phyloP scores from a whole-genome alignment of 2,329 filamentous ascomycete species.

The Pseudodiploospora longispora region DNA sequence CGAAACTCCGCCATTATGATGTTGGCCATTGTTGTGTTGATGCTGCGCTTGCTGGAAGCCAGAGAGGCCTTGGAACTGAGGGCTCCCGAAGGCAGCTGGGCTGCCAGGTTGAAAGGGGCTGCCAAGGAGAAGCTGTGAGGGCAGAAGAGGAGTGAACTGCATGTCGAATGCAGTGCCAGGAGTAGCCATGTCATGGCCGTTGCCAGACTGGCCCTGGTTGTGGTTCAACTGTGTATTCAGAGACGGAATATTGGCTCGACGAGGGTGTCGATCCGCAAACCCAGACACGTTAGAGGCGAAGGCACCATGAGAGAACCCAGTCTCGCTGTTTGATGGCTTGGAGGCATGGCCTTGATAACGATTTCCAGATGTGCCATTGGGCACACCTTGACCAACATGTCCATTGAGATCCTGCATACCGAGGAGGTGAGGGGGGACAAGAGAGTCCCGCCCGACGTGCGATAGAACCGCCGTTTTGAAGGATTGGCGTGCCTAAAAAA shows the following conservation, averaged over 20 bases:
- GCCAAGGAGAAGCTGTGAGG: conserved; percentile 87
- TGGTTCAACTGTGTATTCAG: conserved; percentile 75
- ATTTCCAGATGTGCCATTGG: conserved; percentile 40
- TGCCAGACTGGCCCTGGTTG: conserved; percentile 28
- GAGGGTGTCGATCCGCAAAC: conserved; percentile 79
- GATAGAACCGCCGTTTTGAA: conserved; percentile 78
- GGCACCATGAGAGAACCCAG: conserved; percentile 86
- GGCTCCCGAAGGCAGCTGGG: conserved; percentile 79
- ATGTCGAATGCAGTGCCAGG: conserved; percentile 90
- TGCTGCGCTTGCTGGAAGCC: conserved; percentile 58
- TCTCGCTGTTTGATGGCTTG: conserved; percentile 76
- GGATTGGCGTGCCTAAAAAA: conserved; percentile 46
- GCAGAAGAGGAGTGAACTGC: conserved; percentile 95
- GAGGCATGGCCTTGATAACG: conserved; percentile 65
- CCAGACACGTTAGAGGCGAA: conserved; percentile 81
- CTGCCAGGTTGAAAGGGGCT: conserved; percentile 96
- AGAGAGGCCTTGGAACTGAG: conserved; percentile 81
- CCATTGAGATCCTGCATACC: conserved; percentile 84
- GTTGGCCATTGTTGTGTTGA: conserved; percentile 44
- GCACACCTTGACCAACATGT: conserved; percentile 38
- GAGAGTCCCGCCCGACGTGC: conserved; percentile 70
- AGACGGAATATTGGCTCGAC: conserved; percentile 76
- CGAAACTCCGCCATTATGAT: conserved; percentile 53
- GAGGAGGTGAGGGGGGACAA: conserved; percentile 79
- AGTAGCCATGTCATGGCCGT: conserved; percentile 67